These are phyloP conservation scores for Akanthomyces uredinophilus DNA, from an alignment of 2,329 filamentous ascomycete species.

Conservation along the genomic window DNA sequence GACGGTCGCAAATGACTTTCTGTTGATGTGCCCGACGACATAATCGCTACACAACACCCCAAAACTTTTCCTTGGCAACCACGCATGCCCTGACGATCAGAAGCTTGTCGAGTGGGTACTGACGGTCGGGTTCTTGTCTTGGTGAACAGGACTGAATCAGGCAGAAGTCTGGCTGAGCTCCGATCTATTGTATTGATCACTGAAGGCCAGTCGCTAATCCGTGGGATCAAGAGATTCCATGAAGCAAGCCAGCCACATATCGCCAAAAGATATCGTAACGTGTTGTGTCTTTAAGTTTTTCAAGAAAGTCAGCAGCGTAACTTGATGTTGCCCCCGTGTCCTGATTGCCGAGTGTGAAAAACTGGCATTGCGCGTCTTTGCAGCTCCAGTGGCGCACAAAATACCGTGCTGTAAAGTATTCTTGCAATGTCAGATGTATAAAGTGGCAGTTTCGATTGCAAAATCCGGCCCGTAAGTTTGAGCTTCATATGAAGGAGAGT, in stretches of 20 bases:
- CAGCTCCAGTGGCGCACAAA: constrained; percentile 30
- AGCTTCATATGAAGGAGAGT: constrained; percentile 34
- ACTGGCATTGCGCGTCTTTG: constrained; percentile 16
- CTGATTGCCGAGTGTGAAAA: constrained; percentile 11
- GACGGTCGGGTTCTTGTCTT: no score
- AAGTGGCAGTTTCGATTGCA: constrained; percentile 32
- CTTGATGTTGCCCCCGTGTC: not conserved
- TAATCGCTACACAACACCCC: no score
- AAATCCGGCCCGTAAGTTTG: constrained; percentile 21
- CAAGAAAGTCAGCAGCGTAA: constrained; percentile 26
- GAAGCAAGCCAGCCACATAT: constrained; percentile 35
- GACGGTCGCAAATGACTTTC: no score
- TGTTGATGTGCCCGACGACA: no score
- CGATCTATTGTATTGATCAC: no score
- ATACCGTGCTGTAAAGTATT: constrained; percentile 37
- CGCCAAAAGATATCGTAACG: constrained; percentile 38
- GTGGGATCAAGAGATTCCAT: no score
- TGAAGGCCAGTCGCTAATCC: no score
- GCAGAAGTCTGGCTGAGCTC: no score
- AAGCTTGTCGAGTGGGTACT: no score
- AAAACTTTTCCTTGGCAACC: no score
- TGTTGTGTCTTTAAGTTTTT: constrained; percentile 31
- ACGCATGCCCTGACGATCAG: no score
- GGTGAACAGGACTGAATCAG: no score
- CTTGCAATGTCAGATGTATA: constrained; percentile 38